phyloP scores from a whole-genome alignment of 73 alveolate species.

The Tetrahymena elliotti region DNA sequence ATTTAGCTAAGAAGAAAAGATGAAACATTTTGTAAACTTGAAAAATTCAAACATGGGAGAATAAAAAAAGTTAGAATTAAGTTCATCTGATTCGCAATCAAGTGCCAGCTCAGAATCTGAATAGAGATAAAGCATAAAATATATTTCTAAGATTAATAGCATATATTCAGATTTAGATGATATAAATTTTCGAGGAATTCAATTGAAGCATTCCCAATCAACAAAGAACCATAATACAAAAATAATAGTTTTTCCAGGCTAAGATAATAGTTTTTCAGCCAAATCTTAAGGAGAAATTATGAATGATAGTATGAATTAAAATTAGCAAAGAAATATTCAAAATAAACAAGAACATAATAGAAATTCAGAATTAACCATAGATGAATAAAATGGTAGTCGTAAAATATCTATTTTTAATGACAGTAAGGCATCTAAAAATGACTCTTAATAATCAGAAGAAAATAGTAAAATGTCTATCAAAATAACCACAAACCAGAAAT shows the following conservation, averaged over 20 bases:
- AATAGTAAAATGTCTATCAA: not conserved
- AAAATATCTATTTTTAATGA: not conserved
- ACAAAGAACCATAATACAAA: not conserved
- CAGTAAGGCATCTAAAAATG: not conserved
- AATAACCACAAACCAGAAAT: too few relatives aligned
- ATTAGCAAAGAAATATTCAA: not conserved
- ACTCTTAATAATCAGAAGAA: not conserved
- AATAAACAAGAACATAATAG: not conserved
- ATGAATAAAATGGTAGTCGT: not conserved
- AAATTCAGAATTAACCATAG: not conserved
- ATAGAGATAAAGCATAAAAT: not conserved
- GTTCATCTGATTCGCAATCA: not conserved
- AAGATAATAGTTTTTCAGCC: not conserved
- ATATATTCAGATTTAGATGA: not conserved
- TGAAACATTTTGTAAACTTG: too few relatives aligned
- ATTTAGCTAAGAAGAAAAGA: not conserved
- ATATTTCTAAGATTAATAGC: not conserved
- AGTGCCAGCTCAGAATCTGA: not conserved
- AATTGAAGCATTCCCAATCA: not conserved
- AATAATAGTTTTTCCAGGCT: not conserved
- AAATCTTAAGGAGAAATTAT: not conserved
- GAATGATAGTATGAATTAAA: not conserved
- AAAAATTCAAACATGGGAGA: not conserved
- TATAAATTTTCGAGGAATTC: not conserved
- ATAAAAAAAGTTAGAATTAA: too few relatives aligned